Evolutionary conservation across 2,329 filamentous ascomycete genomes (phyloP).

Genomic region (Alternaria hordeiaustralica): DNA sequence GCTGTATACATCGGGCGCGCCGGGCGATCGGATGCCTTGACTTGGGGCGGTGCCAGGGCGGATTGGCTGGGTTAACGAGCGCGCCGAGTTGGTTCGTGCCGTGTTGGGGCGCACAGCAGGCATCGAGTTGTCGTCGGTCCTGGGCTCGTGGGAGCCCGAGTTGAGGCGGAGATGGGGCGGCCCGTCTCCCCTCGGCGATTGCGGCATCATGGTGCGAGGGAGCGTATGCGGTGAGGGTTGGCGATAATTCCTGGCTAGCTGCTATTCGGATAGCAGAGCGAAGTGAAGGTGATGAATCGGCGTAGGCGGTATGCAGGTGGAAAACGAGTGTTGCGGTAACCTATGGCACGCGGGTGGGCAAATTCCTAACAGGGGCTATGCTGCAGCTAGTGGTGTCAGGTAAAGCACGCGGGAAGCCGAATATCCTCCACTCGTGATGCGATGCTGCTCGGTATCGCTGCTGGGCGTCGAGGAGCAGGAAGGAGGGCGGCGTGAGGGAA

Average conservation of each 20-base stretch:
- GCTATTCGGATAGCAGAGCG: constrained; percentile 31
- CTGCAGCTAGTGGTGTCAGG: constrained; percentile 25
- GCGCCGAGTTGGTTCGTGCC: constrained; percentile 51
- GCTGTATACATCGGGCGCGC: constrained; percentile 42
- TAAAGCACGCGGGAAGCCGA: constrained; percentile 31
- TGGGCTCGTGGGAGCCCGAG: constrained; percentile 62
- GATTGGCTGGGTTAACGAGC: constrained; percentile 52
- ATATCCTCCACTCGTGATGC: constrained; percentile 12
- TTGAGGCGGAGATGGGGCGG: constrained; percentile 70
- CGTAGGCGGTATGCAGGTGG: constrained; percentile 7
- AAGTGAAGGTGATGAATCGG: constrained; percentile 2
- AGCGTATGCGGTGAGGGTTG: constrained; percentile 39
- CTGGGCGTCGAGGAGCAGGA: constrained; percentile 27
- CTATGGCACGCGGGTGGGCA: constrained; percentile 36
- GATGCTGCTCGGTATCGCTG: constrained; percentile 31
- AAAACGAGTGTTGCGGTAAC: constrained; percentile 37
- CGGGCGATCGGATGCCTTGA: constrained; percentile 34
- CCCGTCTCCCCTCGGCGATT: constrained; percentile 41
- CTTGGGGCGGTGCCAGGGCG: constrained; percentile 47
- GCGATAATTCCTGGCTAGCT: constrained; percentile 15
- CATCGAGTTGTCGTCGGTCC: constrained; percentile 46
- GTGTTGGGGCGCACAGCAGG: constrained; percentile 45
- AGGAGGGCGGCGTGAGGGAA: constrained; percentile 16
- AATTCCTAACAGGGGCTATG: constrained; percentile 26
- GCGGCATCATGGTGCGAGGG: constrained; percentile 38